Conservation (phyloP, 2,329 filamentous ascomycete genomes). For the Biscogniauxia marginata region DNA sequence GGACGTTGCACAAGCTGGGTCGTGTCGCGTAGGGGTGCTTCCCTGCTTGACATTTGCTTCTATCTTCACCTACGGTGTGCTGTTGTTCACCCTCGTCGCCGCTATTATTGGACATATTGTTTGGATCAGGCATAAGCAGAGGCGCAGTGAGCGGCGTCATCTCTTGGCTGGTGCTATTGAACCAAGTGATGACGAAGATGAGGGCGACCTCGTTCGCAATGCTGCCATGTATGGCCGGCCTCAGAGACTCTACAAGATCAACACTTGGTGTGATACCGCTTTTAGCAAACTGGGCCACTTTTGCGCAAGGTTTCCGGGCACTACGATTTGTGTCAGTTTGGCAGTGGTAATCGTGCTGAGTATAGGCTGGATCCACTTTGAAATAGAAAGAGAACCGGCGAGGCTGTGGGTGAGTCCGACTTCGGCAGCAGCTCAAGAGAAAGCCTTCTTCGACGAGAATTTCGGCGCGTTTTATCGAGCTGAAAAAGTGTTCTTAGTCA, state of each 20-base stretch:
- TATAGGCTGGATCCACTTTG: slow-evolving; percentile 82
- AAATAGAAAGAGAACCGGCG: slow-evolving; percentile 88
- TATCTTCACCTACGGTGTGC: slow-evolving; percentile 78
- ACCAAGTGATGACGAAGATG: slow-evolving; percentile 90
- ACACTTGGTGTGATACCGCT: slow-evolving; percentile 74
- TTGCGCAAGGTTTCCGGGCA: slow-evolving; percentile 78
- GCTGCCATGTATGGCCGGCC: slow-evolving; percentile 76
- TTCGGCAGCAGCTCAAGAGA: slow-evolving; percentile 87
- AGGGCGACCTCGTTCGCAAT: slow-evolving; percentile 78
- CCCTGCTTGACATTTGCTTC: slow-evolving; percentile 93
- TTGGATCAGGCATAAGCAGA: slow-evolving; percentile 70
- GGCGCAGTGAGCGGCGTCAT: slow-evolving; percentile 78
- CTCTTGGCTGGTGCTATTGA: slow-evolving; percentile 75
- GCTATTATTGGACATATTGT: slow-evolving; percentile 72
- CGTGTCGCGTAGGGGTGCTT: slow-evolving; percentile 82
- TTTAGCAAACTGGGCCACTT: slow-evolving; percentile 79
- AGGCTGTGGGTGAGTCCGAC: slow-evolving; percentile 95
- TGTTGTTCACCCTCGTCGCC: slow-evolving; percentile 65
- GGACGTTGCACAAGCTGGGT: slow-evolving; percentile 64
- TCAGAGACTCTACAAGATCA: slow-evolving; percentile 76
- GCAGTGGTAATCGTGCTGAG: slow-evolving; percentile 76
- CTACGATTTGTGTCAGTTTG: slow-evolving; percentile 78
- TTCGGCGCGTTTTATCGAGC: slow-evolving; percentile 96
- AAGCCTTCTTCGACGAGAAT: slow-evolving; percentile 86
- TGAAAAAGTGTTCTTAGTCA: slow-evolving; percentile 91